Base-by-base conservation (phyloP, 768 basidiomycete genomes). In the Kwoniella botswanensis region DNA sequence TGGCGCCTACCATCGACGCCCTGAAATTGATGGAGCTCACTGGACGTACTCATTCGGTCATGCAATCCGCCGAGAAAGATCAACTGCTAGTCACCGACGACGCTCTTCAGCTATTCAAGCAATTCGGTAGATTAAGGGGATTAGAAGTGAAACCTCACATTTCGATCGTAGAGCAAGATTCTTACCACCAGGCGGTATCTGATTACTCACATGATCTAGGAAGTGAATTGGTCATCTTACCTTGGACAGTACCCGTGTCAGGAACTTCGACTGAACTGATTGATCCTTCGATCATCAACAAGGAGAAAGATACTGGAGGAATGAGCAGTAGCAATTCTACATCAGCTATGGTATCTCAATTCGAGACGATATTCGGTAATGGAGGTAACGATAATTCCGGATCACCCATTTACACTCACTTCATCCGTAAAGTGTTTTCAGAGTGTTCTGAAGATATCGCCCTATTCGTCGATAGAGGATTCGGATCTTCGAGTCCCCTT, bases 1-100 rank as follows among this genome's bases (percentile, higher is more conserved):
- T 17, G 4, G 26, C 63, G 0, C 57, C 68, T 50, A 83, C 85
- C 11, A 86, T 96, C 43, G 88, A 93, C 73, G 91, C 92, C 0
- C 87, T 98, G 2, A 93, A 95, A 21, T 87, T 98, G 9, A 89
- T 98, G 75, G 94, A 98, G 80, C 85, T 98, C 56, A 92, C 93
- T 1, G 90, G 90, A 46, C 91, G 97, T 68, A 92, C 92, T 1
- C 94, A 93, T 2, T 91, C 92, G 1, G 89, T 96, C 44, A 88
- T 98, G 82, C 91, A 89, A 78, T 92, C 92, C 1, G 89, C 92
- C 63, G 90, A 90, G 71, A 75, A 79, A 62, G 84, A 84, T 56
- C 75, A 81, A 42, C 63, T 83, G 1, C 70, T 83, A 10, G 71
- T 74, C 7, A 88, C 90, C 1, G 91, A 92, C 21, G 85, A 87